phyloP scores from a whole-genome alignment of 768 basidiomycete species.

The Boletus subparvulus region DNA sequence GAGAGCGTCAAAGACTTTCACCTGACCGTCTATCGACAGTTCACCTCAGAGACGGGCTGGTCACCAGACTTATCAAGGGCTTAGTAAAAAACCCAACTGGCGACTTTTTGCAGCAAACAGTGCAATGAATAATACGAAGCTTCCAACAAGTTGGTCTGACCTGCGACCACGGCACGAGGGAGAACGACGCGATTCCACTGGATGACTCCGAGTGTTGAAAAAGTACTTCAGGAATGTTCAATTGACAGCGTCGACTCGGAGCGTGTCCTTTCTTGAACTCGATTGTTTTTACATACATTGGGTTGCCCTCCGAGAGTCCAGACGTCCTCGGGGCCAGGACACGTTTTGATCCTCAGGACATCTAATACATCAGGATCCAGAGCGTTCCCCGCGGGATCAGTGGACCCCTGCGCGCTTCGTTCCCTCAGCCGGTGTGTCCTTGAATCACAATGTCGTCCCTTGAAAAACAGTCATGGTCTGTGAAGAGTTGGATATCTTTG shows the following conservation, averaged over 20 bases:
- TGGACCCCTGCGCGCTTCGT: no score
- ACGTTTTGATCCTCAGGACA: no score
- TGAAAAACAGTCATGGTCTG: neutral
- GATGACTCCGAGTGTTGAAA: constrained; percentile 25
- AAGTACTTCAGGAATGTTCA: constrained; percentile 70
- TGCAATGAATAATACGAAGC: neutral
- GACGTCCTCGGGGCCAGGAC: no score
- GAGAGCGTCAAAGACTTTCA: no score
- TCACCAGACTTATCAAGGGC: constrained; percentile 11
- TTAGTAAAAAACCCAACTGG: constrained; percentile 61
- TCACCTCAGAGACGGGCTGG: no score
- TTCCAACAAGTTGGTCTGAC: constrained; percentile 36
- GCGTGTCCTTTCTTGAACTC: no score
- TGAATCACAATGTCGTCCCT: neutral
- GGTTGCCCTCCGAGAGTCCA: neutral
- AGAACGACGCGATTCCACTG: constrained; percentile 42
- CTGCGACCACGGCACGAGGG: constrained; percentile 60
- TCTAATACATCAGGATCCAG: neutral
- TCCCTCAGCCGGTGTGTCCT: neutral
- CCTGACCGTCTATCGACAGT: no score
- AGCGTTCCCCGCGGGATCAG: neutral
- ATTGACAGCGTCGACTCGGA: neutral
- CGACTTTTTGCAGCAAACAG: constrained; percentile 54
- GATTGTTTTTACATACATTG: neutral
- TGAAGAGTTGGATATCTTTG: neutral